A percentile compares a stretch with the other conserved stretches of the same genome.
Conservation (phyloP, 2,329 filamentous ascomycete species). For the Zarea fungicola region DNA sequence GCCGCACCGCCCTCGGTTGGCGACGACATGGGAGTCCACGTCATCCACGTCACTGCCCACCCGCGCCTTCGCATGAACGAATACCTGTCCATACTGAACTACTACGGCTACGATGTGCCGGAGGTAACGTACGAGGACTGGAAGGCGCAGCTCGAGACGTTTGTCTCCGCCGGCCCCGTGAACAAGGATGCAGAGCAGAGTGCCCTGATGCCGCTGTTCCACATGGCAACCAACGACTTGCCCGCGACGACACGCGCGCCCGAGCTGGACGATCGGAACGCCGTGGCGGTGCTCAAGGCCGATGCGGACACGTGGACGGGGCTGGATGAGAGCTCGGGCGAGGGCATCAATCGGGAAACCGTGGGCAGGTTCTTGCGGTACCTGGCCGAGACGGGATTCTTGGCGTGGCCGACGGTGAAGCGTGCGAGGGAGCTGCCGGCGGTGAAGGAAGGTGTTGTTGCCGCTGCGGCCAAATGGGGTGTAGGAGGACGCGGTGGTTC, state of each 20-base stretch:
- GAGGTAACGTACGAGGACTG: constrained; percentile 61
- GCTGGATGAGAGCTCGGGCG: constrained; percentile 48
- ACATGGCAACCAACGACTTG: constrained; percentile 65
- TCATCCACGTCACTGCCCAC: constrained; percentile 75
- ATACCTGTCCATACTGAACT: constrained; percentile 64
- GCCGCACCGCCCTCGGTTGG: no score
- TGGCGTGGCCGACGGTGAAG: constrained; percentile 23
- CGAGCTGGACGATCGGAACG: constrained; percentile 62
- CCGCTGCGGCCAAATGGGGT: not conserved
- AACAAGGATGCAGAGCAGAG: constrained; percentile 26
- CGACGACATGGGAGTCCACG: constrained; percentile 48
- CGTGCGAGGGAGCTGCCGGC: not conserved
- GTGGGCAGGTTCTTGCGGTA: constrained; percentile 24
- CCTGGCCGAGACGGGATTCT: constrained; percentile 26
- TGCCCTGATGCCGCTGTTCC: constrained; percentile 57
- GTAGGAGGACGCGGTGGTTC: constrained; percentile 2
- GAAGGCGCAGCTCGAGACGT: constrained; percentile 25
- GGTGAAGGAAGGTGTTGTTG: not conserved
- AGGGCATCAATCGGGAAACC: constrained; percentile 23
- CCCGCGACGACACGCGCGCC: constrained; percentile 64
- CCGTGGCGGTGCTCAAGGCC: constrained; percentile 56
- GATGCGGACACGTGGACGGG: constrained; percentile 57
- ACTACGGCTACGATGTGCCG: constrained; percentile 67
- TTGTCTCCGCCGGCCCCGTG: constrained; percentile 21
- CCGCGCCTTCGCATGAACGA: constrained; percentile 73